Evolutionary conservation across 495 filamentous ascomycete genomes (phyloP), one percentile per base, ranked within the genome.

Genomic region (Penicillium paxilli): DNA sequence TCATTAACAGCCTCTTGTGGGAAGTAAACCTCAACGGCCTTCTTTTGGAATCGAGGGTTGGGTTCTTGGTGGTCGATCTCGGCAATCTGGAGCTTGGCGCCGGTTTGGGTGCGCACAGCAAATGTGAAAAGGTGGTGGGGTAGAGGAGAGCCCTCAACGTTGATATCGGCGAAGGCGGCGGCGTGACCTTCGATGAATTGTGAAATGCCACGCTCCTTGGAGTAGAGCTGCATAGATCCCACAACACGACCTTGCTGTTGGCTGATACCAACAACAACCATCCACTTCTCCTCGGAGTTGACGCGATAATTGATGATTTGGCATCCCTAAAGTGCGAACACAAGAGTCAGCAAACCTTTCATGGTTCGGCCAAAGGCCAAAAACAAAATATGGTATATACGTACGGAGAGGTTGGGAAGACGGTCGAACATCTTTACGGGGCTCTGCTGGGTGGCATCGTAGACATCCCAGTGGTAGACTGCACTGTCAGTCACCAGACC

Each of bases 281-380:
- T 96, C 94, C 94, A 99, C 73, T 96, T 96, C 57, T 90, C 92
- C 57, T 98, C 92, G 59, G 87, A 86, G 73, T 91, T 97, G 46
- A 92, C 90, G 47, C 93, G 91, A 75, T 99, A 99, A 76, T 98
- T 99, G 82, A 99, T 99, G 65, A 99, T 99, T 87, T 99, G 94
- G 71, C 90, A 92, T 45, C 84, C 85, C 89, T 96, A 65, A 28
- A 55, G 37, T 47, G 28, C 10, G 51, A 23, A 51, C 44, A 42
- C 25, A 49, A 59, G 8, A 58, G 59, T 65, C 50, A 51, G 52
- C n/a, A 65, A 50, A 30, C 16, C n/a, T 48, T 22, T 42, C 21
- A 21, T 22, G n/a, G 3, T 32, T 32, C 8, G 30, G 11, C 11
- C n/a, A 9, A n/a, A 24, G 9, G 40, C 5, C 10, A 42, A 11